Conservation (phyloP, 1,139 yeast species). For the Suhomyces kunorum region DNA sequence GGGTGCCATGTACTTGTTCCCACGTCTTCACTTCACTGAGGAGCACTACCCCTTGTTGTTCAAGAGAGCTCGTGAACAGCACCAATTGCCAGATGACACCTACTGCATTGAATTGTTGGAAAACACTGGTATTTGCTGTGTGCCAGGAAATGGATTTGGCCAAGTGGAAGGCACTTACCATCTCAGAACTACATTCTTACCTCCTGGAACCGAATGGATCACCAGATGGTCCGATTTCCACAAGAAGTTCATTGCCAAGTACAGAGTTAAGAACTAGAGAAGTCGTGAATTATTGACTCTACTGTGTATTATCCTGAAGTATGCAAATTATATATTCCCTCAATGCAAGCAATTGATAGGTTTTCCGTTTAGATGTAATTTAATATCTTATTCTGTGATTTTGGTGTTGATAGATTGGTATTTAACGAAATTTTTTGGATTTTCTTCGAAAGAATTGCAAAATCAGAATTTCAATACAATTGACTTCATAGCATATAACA, state of each 20-base stretch:
- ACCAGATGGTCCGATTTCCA: constrained; percentile 77
- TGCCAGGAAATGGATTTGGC: constrained; percentile 97
- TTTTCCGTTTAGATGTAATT: too few species aligned
- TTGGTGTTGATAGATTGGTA: too few species aligned
- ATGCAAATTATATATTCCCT: too few species aligned
- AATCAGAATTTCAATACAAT: too few species aligned
- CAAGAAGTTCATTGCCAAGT: constrained; percentile 61
- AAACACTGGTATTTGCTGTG: constrained; percentile 93
- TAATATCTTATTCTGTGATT: too few species aligned
- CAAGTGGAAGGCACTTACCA: constrained; percentile 88
- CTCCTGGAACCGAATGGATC: constrained; percentile 93
- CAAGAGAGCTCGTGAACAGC: constrained; percentile 55
- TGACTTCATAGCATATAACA: too few species aligned
- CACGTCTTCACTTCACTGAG: constrained; percentile 63
- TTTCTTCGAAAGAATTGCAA: too few species aligned
- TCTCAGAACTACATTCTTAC: constrained; percentile 91
- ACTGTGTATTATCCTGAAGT: too few species aligned
- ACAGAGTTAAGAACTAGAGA: constrained; percentile 22
- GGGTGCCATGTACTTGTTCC: constrained; percentile 98
- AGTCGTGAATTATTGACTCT: too few species aligned
- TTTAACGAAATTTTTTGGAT: too few species aligned
- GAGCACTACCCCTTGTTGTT: constrained; percentile 52
- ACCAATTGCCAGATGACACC: constrained; percentile 74
- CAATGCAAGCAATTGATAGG: too few species aligned
- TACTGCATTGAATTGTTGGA: constrained; percentile 84